phyloP scores from a whole-genome alignment of 164 flowering plant species.

The Echeveria elegans region DNA sequence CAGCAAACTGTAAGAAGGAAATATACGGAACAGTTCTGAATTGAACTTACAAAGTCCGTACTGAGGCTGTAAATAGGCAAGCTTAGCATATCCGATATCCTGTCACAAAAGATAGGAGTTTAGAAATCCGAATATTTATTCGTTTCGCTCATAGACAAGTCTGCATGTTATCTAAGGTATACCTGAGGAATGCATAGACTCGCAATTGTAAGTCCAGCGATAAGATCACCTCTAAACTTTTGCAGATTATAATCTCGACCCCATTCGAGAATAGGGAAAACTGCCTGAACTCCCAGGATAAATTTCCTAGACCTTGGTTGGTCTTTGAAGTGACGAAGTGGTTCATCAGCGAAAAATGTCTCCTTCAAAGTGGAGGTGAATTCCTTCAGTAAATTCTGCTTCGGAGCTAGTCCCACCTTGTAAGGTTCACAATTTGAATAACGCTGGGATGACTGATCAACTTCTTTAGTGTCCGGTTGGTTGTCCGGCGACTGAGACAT shows the following conservation, averaged over 20 bases:
- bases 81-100: slow-evolving; percentile 75
- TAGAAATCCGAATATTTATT: not conserved
- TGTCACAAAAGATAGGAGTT: slow-evolving; percentile 15
- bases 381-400: slow-evolving; percentile 46
- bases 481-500: slow-evolving; percentile 27
- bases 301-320: slow-evolving; percentile 48
- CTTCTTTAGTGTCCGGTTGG: slow-evolving; percentile 26
- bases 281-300: slow-evolving; percentile 49
- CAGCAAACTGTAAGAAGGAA: not conserved
- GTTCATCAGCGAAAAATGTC: slow-evolving; percentile 69
- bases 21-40: not conserved
- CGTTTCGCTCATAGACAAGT: not conserved
- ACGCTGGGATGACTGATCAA: slow-evolving; percentile 30
- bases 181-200: slow-evolving; percentile 92
- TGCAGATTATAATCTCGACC: slow-evolving; percentile 39
- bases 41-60: slow-evolving; percentile 64
- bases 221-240: slow-evolving; percentile 56
- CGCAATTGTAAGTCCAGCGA: slow-evolving; percentile 84
- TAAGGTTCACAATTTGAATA: slow-evolving; percentile 21
- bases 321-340: slow-evolving; percentile 60
- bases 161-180: not conserved
- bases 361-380: slow-evolving; percentile 39
- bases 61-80: slow-evolving; percentile 50
- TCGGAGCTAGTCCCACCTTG: slow-evolving; percentile 59
- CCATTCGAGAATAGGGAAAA: slow-evolving; percentile 73